Conservation (phyloP, 208 protist genomes). For the Leishmania tarentolae region DNA sequence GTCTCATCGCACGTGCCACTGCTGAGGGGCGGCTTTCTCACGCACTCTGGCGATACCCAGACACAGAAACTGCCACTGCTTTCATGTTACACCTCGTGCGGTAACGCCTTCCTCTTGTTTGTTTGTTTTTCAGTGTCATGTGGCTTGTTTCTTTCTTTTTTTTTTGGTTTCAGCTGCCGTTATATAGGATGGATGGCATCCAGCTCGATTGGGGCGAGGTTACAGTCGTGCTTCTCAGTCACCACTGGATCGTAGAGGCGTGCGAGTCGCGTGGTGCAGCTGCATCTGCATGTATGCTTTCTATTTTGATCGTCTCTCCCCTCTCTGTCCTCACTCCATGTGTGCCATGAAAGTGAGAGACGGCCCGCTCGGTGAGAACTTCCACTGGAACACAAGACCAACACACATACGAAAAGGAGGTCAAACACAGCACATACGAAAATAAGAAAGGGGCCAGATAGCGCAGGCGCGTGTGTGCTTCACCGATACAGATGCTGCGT, state of each 20-base stretch:
- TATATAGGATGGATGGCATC: neutral
- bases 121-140: neutral
- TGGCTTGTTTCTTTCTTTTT: neutral
- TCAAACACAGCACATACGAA: neutral
- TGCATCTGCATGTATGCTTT: constrained; percentile 1
- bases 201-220: neutral
- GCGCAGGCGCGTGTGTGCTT: neutral
- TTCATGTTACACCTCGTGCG: too few relatives aligned
- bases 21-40: neutral
- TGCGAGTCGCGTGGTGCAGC: neutral
- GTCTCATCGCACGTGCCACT: neutral
- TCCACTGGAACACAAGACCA: neutral
- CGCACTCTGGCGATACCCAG: neutral
- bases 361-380: neutral
- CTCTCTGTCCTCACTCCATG: neutral
- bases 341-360: neutral
- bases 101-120: neutral
- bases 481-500: neutral
- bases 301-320: neutral
- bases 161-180: neutral
- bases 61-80: neutral
- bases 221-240: neutral
- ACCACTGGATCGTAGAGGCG: neutral
- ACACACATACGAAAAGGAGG: neutral
- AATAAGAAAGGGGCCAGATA: neutral